A percentile compares a stretch with the other conserved stretches of the same genome.
phyloP scores from a whole-genome alignment of 75 land plant species.

The Ceratopteris richardii region DNA sequence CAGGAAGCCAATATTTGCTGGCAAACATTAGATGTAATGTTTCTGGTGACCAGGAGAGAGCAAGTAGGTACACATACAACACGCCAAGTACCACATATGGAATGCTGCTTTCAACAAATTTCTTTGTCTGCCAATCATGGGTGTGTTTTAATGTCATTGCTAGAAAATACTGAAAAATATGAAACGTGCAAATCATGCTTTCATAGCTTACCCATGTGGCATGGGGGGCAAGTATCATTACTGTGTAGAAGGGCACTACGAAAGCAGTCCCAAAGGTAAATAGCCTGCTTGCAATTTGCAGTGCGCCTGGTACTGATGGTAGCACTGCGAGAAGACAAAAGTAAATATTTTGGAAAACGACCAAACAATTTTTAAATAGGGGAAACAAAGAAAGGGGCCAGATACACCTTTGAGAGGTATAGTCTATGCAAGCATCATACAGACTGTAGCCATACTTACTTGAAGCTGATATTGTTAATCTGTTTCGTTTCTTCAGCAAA shows the following conservation, averaged over 20 bases:
- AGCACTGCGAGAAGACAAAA: not conserved
- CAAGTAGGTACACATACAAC: slow-evolving; percentile 70
- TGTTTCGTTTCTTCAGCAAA: too few relatives aligned
- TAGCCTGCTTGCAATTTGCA: slow-evolving; percentile 55
- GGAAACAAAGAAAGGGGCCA: too few relatives aligned
- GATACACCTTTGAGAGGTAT: too few relatives aligned
- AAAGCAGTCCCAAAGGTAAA: slow-evolving; percentile 76
- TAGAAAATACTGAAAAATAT: not conserved
- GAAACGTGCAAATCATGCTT: too few relatives aligned
- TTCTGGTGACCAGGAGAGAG: slow-evolving; percentile 89
- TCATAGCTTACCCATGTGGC: slow-evolving; percentile 56
- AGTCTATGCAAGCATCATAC: not conserved
- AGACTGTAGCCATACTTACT: slow-evolving; percentile 5
- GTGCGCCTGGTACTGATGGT: not conserved
- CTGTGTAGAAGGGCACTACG: slow-evolving; percentile 83
- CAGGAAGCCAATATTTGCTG: slow-evolving; percentile 92
- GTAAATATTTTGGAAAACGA: too few relatives aligned
- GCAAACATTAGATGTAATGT: slow-evolving; percentile 89
- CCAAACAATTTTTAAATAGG: too few relatives aligned
- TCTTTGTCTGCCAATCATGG: slow-evolving; percentile 57
- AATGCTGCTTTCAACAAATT: slow-evolving; percentile 48
- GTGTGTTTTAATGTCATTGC: not conserved
- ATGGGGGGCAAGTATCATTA: slow-evolving; percentile 88
- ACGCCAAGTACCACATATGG: slow-evolving; percentile 82
- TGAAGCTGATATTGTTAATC: too few relatives aligned